These are phyloP conservation scores for Leccinum subtestaceum DNA, from an alignment of 768 basidiomycete species.

Conservation along the genomic window DNA sequence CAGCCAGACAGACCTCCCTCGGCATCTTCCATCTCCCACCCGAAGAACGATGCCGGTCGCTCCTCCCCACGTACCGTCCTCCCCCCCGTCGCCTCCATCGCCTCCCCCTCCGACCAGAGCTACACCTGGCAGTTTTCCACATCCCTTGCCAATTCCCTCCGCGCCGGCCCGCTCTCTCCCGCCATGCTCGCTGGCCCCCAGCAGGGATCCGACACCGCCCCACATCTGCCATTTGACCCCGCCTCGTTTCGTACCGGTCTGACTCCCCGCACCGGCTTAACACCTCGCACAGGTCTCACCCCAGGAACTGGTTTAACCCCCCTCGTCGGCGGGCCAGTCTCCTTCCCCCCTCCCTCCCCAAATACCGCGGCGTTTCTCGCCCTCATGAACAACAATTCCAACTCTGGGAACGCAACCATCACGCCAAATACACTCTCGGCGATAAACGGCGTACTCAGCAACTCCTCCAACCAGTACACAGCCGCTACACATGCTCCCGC, in stretches of 20 bases:
- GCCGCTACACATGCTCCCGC: conserved; percentile 32
- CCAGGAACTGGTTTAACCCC: conserved; percentile 77
- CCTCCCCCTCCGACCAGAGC: conserved; percentile 49
- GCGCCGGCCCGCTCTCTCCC: conserved; percentile 91
- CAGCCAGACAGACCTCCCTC: conserved; percentile 33
- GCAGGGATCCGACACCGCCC: conserved; percentile 39
- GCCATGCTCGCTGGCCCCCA: conserved; percentile 94
- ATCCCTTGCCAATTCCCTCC: conserved; percentile 71
- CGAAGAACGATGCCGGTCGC: conserved; percentile 32
- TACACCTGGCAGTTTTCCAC: conserved; percentile 63
- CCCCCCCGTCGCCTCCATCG: conserved; percentile 77
- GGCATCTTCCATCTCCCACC: conserved; percentile 30
- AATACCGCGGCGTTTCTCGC: conserved; percentile 91
- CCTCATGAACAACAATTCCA: conserved; percentile 66
- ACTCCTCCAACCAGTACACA: conserved; percentile 25
- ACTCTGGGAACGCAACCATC: conserved; percentile 43
- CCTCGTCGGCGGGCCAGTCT: conserved; percentile 66
- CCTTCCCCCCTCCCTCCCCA: conserved; percentile 82
- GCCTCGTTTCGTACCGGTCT: conserved; percentile 79
- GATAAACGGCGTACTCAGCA: conserved; percentile 73
- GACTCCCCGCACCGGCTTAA: conserved; percentile 83
- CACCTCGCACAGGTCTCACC: conserved; percentile 80
- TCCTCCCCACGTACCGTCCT: conserved; percentile 66
- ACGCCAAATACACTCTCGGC: conserved; percentile 58
- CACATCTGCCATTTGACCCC: conserved; percentile 60